Evolutionary conservation across 2,329 filamentous ascomycete species (phyloP), one percentile per base, ranked within the genome.

Genomic region (Lachnellula subtilissima): DNA sequence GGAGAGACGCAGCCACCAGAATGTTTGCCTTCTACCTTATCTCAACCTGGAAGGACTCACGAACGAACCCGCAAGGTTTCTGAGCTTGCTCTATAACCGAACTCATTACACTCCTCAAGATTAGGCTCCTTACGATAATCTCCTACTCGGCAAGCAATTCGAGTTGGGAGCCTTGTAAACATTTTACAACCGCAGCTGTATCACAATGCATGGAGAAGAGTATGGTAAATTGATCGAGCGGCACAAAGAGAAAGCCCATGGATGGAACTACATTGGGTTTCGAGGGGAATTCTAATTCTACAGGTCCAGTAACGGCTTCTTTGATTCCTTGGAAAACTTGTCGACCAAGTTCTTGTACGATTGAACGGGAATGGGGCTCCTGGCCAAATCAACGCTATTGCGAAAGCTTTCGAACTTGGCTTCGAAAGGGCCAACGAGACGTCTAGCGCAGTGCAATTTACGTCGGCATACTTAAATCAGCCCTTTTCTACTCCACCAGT

Each of bases 381-480:
- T 40, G 15, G 15, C 4, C 5, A 15, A 17, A 1, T 17, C 14
- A 17, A 40, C 37, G 15, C 37, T 5, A 15, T 39, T 39, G n/a
- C 37, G 37, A n/a, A 45, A 17, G 22, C 39, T 22, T 19, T 52
- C 4, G 40, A 14, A 12, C 4, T 50, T 28, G 49, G 48, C 17
- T 48, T 55, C 7, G 46, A 19, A 14, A 50, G 43, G 36, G 7
- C 12, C 11, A 46, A 32, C 9, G 32, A 28, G 4, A n/a, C 22
- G 6, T 45, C 46, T 12, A 40, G 15, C 43, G 22, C 17, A n/a
- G 28, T 40, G 22, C 28, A 50, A n/a, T 56, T 58, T 15, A 48
- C 47, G 15, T 59, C 57, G 9, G 23, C n/a, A 11, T 61, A 40
- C 39, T 39, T 52, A 3, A 63, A 61, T 37, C 56, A 61, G 37